Evolutionary conservation across 345 rosid species (phyloP), one percentile per base, ranked within the genome.

Genomic region (Rhodomyrtus tomentosa): DNA sequence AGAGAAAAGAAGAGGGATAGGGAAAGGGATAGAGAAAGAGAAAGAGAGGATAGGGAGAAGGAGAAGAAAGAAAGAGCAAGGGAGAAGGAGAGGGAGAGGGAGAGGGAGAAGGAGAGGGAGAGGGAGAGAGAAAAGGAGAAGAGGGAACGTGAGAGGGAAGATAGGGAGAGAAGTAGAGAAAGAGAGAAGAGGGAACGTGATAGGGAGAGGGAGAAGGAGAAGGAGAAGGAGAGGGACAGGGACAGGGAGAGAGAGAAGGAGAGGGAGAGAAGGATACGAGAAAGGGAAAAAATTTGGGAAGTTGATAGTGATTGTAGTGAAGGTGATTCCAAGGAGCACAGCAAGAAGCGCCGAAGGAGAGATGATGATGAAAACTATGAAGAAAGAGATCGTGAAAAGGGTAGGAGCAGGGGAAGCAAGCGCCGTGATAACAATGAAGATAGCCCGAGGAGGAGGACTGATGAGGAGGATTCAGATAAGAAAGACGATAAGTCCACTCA

Each of bases 341-440:
- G 87, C 21, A 88, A 90, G 88, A 96, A 94, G 87, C 91, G 94
- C 12, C 92, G 89, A 45, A 92, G 90, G 89, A 92, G 92, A 87
- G 95, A 92, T 83, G 89, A 90, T 80, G 80, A 85, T 79, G 88
- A 89, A 29, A 95, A 91, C 85, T 80, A 88, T 81, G 94, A 90
- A 91, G 97, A 92, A 83, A 93, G 90, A 86, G 91, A 90, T 84
- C 92, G 87, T n/a, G 96, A 94, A 45, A 88, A 80, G 85, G 91
- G 94, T 88, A 85, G 87, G 82, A 88, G 91, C 91, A 88, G 90
- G 89, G 86, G 92, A 81, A 93, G 85, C 87, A 92, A 85, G 91
- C 95, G 90, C 79, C 89, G 83, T 86, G 92, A 91, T 88, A 91
- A 87, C 13, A 89, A 84, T 84, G 95, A 89, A 55, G 95, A 88